A percentile compares a stretch with the other conserved stretches of the same genome.
Conservation (phyloP, 371 early-diverging fungal genomes). For the Apophysomyces ossiformis region DNA sequence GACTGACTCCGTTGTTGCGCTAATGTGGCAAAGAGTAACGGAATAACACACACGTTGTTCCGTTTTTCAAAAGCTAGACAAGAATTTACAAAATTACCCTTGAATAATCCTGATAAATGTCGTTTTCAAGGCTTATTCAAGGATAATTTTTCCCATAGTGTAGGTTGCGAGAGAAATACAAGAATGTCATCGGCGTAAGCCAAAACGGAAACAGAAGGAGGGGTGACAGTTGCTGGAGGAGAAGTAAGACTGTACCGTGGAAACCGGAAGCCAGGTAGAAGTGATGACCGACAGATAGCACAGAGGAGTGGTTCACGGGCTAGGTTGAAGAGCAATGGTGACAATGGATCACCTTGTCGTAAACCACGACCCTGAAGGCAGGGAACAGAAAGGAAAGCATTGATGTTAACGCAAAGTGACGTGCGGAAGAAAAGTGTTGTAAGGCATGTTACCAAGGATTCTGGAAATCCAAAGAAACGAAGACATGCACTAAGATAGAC, state of each 20-base stretch:
- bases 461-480: conserved; percentile 4
- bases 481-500: conserved; percentile 11
- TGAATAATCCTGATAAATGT: too few relatives aligned
- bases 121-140: too few relatives aligned
- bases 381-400: conserved; percentile 4
- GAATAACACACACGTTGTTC: too few relatives aligned
- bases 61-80: too few relatives aligned
- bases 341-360: conserved; percentile 18
- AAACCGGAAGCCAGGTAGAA: conserved; percentile 1
- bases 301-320: conserved; percentile 18
- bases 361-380: conserved; percentile 13
- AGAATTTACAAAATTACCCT: too few relatives aligned
- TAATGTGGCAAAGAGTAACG: too few relatives aligned
- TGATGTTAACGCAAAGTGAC: background rate
- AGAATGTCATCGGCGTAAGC: conserved; percentile 22
- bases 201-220: conserved; percentile 1
- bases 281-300: background rate
- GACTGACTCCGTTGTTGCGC: too few relatives aligned
- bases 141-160: too few relatives aligned
- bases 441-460: too few relatives aligned
- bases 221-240: background rate
- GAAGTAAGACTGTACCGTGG: background rate
- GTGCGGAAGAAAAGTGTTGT: conserved; percentile 2
- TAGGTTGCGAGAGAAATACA: conserved; percentile 9
- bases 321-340: conserved; percentile 34